Conservation (phyloP, 805 yeast genomes). For the Pichia manshurica region DNA sequence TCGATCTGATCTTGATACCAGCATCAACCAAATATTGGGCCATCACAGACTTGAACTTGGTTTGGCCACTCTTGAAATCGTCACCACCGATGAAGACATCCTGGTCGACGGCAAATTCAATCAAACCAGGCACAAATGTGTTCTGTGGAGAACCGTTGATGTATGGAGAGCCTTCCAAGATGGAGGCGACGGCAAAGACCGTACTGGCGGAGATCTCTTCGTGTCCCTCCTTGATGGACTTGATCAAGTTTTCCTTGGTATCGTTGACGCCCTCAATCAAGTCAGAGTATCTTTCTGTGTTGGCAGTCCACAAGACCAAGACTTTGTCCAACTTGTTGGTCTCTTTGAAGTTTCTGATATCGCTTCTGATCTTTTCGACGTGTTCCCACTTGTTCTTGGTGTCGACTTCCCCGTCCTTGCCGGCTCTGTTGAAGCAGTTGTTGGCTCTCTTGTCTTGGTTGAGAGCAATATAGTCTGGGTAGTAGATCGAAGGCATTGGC, state of each 20-base stretch:
- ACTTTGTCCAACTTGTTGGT: constrained; percentile 76
- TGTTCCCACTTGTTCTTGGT: constrained; percentile 78
- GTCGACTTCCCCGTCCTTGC: constrained; percentile 41
- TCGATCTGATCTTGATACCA: constrained; percentile 90
- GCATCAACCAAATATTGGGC: constrained; percentile 97
- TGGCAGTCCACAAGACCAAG: constrained; percentile 93
- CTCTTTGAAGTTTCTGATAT: constrained; percentile 71
- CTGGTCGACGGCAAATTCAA: constrained; percentile 79
- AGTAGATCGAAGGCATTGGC: constrained; percentile 84
- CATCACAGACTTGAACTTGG: constrained; percentile 90
- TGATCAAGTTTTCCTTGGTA: constrained; percentile 72
- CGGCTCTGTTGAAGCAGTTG: constrained; percentile 62
- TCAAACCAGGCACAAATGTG: constrained; percentile 93
- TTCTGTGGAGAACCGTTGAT: constrained; percentile 97
- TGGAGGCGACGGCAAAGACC: constrained; percentile 89
- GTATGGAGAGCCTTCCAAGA: constrained; percentile 82
- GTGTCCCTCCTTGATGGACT: constrained; percentile 71
- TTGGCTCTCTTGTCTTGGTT: constrained; percentile 91
- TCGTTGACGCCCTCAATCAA: constrained; percentile 78
- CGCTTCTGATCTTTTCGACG: constrained; percentile 79
- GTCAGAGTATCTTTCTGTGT: constrained; percentile 89
- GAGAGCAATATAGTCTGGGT: constrained; percentile 94
- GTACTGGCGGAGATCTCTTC: constrained; percentile 87
- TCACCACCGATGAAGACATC: constrained; percentile 88
- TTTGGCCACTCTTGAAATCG: constrained; percentile 95